Percentiles rank a stretch among this genome's conserved stretches.
phyloP scores from a whole-genome alignment of 176 grass and related monocot genomes.

The Tuctoria greenei region DNA sequence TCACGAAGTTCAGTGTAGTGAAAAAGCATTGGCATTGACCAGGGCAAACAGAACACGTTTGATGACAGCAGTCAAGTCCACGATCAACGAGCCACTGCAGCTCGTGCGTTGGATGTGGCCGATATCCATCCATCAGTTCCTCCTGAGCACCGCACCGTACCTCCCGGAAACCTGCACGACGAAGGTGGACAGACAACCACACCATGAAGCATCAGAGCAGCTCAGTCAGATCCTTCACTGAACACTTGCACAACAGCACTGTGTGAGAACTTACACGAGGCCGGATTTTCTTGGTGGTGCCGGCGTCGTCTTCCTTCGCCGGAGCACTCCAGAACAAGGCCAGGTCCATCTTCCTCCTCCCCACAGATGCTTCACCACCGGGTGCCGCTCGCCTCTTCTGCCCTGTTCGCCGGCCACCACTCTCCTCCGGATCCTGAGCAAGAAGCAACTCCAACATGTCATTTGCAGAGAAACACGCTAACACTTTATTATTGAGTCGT shows the following conservation, averaged over 20 bases:
- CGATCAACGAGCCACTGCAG: neutral
- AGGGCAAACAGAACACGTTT: no score
- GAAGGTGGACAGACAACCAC: neutral
- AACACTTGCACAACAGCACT: neutral
- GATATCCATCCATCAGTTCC: constrained; percentile 15
- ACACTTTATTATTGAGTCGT: neutral
- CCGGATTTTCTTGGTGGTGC: constrained; percentile 45
- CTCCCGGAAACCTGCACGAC: constrained; percentile 58
- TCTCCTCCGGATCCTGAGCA: constrained; percentile 49
- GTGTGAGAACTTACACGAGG: constrained; percentile 44
- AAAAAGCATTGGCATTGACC: no score
- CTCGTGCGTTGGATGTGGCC: neutral
- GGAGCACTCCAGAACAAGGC: constrained; percentile 32
- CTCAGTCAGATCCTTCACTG: neutral
- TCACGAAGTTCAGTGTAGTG: no score
- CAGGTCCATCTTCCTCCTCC: constrained; percentile 67
- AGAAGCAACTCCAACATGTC: neutral
- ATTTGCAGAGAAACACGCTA: neutral
- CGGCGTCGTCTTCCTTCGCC: constrained; percentile 21
- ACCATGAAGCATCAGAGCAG: neutral
- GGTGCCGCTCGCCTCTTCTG: constrained; percentile 54
- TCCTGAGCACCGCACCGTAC: constrained; percentile 70
- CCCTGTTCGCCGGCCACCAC: constrained; percentile 22
- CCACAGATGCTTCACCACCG: constrained; percentile 10
- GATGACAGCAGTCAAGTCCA: neutral